Evolutionary conservation across 257 asterid genomes (phyloP).

Genomic region (Penstemon newberryi): DNA sequence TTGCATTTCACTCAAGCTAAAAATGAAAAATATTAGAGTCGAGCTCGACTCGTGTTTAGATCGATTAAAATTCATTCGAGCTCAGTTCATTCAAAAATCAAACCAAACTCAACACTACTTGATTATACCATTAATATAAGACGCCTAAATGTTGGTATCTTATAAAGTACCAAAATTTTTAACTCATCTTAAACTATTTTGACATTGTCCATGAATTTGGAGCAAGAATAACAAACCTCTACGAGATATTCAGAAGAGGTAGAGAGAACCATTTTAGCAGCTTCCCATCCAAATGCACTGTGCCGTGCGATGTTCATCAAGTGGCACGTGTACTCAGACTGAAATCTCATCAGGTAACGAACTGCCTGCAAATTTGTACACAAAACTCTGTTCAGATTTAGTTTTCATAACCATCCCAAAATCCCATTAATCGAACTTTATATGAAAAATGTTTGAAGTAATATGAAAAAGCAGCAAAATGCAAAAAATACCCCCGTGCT

Average conservation of each 20-base stretch:
- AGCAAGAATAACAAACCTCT: constrained; percentile 46
- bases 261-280: constrained; percentile 71
- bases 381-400: not conserved
- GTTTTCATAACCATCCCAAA: not conserved
- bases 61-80: no score
- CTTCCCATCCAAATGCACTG: constrained; percentile 79
- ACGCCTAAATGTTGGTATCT: no score
- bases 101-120: no score
- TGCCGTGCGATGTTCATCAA: constrained; percentile 81
- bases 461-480: not conserved
- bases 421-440: not conserved
- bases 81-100: no score
- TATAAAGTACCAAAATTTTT: no score
- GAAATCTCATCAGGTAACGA: constrained; percentile 95
- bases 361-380: constrained; percentile 56
- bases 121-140: no score
- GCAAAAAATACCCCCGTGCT: no score
- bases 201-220: not conserved
- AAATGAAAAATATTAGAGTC: no score
- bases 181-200: not conserved
- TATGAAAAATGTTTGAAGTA: not conserved
- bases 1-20: no score
- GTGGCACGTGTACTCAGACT: constrained; percentile 77
- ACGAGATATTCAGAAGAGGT: constrained; percentile 34
- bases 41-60: no score